Evolutionary conservation across 2,329 filamentous ascomycete species (phyloP).

Genomic region (Epichloe coenophiala): DNA sequence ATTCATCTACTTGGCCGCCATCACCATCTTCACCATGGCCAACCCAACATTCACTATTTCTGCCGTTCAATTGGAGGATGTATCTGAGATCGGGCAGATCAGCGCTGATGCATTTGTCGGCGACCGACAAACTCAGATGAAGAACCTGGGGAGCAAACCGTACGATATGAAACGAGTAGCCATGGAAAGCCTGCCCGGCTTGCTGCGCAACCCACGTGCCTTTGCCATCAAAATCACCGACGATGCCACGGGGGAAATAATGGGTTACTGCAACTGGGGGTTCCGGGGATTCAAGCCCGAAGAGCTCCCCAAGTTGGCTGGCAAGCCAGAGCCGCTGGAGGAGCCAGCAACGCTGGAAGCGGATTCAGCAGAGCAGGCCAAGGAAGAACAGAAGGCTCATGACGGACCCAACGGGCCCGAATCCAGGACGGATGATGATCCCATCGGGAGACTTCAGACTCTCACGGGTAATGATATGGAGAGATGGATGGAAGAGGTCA

Average conservation of each 20-base stretch:
- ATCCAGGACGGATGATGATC: constrained; percentile 8
- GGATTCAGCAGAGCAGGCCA: background rate
- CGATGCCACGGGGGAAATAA: constrained; percentile 11
- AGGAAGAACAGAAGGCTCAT: background rate
- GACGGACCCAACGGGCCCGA: constrained; percentile 1
- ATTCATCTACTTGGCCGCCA: no score
- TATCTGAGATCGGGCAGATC: constrained; percentile 17
- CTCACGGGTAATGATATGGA: constrained; percentile 18
- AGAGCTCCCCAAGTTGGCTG: constrained; percentile 9
- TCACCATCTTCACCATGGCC: constrained; percentile 7
- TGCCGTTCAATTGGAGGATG: constrained; percentile 14
- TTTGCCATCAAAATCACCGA: constrained; percentile 21
- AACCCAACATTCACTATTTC: constrained; percentile 10
- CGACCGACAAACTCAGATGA: constrained; percentile 24
- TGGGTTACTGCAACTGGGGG: constrained; percentile 20
- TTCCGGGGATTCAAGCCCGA: constrained; percentile 16
- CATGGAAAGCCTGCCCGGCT: constrained; percentile 11
- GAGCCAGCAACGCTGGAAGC: background rate
- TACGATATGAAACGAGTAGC: constrained; percentile 16
- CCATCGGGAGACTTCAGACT: constrained; percentile 16
- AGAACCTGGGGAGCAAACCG: constrained; percentile 15
- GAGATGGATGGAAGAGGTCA: constrained; percentile 17
- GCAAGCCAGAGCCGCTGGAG: constrained; percentile 6
- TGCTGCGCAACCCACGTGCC: constrained; percentile 11
- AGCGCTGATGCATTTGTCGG: constrained; percentile 16